Evolutionary conservation across 1,284 basidiomycete genomes (phyloP), one percentile per base, ranked within the genome.

Genomic region (Fistulina hepatica): DNA sequence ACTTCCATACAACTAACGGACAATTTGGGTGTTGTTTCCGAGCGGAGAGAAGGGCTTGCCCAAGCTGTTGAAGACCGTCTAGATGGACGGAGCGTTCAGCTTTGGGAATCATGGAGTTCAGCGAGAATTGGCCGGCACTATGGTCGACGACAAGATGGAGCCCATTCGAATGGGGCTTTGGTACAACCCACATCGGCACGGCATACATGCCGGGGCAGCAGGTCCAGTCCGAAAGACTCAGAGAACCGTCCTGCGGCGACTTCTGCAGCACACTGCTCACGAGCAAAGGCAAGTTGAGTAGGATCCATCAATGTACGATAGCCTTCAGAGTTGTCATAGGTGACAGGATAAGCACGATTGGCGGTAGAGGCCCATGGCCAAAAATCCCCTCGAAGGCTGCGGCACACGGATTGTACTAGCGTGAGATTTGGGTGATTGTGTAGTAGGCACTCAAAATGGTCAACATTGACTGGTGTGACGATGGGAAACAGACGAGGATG

Each of bases 141-240:
- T 60, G 59, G 41, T 66, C 50, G 33, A 50, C 55, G 24, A 65
- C 46, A 2, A 66, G 44, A 3, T 55, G 45, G 3, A 57, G 46
- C 31, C 59, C 57, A 9, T 48, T 49, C 1, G 54, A 49, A 27
- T 52, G 41, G 2, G 50, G 53, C 31, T 61, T 62, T 0, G 59
- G 60, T 6, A 62, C 55, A 6, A 49, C 57, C 25, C 54, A 48
- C 0, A 64, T 40, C 0, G 61, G 60, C 41, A 57, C 52, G 22
- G 44, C 47, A 34, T 55, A 52, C 62, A 66, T 65, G 7, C 64
- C 62, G 3, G 58, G 63, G 60, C 2, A 64, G 48, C 6, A 65
- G 53, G 5, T 54, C 41, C 3, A 41, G 37, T 6, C 52, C 51
- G 45, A 65, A 60, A 5, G 52, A 23, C 2, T 31, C 22, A 2